A percentile compares a stretch with the other conserved stretches of the same genome.
These are phyloP conservation scores for Sugiyamaella smithiae DNA, from an alignment of 805 yeast species.

Conservation along the genomic window DNA sequence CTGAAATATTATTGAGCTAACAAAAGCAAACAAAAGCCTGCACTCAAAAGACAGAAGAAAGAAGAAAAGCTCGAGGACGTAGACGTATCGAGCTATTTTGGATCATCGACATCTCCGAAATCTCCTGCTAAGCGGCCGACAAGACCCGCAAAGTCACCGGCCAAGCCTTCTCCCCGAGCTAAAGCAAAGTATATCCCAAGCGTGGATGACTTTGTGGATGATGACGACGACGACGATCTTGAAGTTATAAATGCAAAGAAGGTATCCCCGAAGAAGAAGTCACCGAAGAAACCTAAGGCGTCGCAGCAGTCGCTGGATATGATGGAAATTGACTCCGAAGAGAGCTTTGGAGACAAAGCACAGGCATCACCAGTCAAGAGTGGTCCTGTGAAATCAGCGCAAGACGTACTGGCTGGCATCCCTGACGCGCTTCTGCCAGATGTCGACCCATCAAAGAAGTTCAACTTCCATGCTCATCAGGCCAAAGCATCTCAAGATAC, in stretches of 20 bases:
- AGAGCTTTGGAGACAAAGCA: neutral
- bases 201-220: conserved; percentile 1
- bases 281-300: conserved; percentile 7
- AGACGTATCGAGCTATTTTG: conserved; percentile 17
- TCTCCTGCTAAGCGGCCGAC: neutral
- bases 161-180: neutral
- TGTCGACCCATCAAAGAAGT: conserved; percentile 46
- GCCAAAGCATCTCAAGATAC: conserved; percentile 37
- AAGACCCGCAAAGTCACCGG: neutral
- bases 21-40: neutral
- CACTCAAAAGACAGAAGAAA: neutral
- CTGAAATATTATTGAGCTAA: neutral
- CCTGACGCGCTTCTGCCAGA: conserved; percentile 70
- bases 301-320: conserved; percentile 2
- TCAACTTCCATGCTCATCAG: conserved; percentile 57
- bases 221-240: neutral
- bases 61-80: conserved; percentile 11
- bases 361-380: neutral
- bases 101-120: conserved; percentile 3
- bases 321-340: conserved; percentile 2
- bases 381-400: conserved; percentile 38
- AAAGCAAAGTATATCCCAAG: neutral
- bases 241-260: neutral
- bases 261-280: conserved; percentile 9
- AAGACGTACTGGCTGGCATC: conserved; percentile 57